Base-by-base conservation (phyloP, 139 green algal genomes). In the Zygnema circumcarinatum region DNA sequence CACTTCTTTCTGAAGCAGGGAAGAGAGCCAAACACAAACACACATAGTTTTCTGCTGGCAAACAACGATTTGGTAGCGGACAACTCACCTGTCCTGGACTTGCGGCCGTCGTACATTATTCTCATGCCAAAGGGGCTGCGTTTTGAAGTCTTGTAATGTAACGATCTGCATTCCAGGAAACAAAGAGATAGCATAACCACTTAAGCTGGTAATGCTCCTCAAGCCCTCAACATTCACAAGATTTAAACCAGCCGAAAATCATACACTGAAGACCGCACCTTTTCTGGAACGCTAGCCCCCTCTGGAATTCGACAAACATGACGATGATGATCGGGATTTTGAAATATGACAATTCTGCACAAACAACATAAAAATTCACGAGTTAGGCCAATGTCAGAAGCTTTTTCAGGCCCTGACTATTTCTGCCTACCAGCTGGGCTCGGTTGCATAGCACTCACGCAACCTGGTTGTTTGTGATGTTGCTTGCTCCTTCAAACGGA, bases 381-480 rank as follows among this genome's bases (percentile, higher is more conserved):
- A 39, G 7, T 39, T 11, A 39, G 35, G 3, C 3, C 35, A n/a
- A 52, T 20, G 11, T 52, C 69, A 78, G 7, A 39, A 78, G 36
- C 69, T 78, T 7, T 78, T n/a, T n/a, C n/a, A n/a, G n/a, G n/a
- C n/a, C n/a, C n/a, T n/a, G n/a, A n/a, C n/a, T n/a, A n/a, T n/a
- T n/a, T n/a, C n/a, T n/a, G n/a, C n/a, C n/a, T n/a, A n/a, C n/a
- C n/a, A n/a, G n/a, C n/a, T n/a, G n/a, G n/a, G n/a, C n/a, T n/a
- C n/a, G 69, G 36, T 7, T 41, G 16, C 7, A 78, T 20, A 20
- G 69, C 7, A 78, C 83, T 89, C 41, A 89, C 68, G 96, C 82
- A 3, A 96, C 95, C 1, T 89, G 56, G 89, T 98, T 98, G 87
- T 86, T 75, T 1, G 83, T 92, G 41, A 98, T 92, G 20, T 92